A percentile compares a stretch with the other conserved stretches of the same genome.
Evolutionary conservation across 140 eudicot species (phyloP).

Genomic region (Erigeron philadelphicus): DNA sequence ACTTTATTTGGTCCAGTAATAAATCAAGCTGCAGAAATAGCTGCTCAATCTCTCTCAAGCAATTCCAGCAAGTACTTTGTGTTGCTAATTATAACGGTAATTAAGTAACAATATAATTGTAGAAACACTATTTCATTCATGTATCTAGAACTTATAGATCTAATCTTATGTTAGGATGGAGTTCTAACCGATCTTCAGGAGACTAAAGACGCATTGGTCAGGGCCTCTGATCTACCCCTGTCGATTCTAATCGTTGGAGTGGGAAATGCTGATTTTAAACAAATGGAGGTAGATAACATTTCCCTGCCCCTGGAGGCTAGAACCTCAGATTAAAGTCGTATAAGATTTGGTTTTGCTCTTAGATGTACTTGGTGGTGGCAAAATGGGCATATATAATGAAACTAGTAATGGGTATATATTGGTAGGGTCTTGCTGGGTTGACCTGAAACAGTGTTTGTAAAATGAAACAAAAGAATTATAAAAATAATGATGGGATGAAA

Average conservation of each 20-base stretch:
- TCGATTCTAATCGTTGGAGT: conserved; percentile 91
- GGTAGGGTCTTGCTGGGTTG: too few relatives aligned
- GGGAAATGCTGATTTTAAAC: conserved; percentile 77
- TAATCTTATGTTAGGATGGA: conserved; percentile 60
- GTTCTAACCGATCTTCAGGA: conserved; percentile 80
- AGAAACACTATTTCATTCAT: neutral
- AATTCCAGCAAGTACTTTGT: conserved; percentile 60
- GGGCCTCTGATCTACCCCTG: conserved; percentile 88
- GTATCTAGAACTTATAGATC: neutral
- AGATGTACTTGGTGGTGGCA: neutral
- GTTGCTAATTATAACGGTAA: conserved; percentile 87
- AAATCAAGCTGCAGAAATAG: conserved; percentile 79
- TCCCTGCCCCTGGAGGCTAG: neutral
- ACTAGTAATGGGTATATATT: too few relatives aligned
- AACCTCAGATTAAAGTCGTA: neutral
- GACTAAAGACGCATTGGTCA: conserved; percentile 78
- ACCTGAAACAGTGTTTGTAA: too few relatives aligned
- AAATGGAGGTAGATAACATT: conserved; percentile 65
- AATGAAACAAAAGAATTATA: too few relatives aligned
- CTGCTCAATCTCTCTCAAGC: conserved; percentile 57
- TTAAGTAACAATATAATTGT: neutral
- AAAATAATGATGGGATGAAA: too few relatives aligned
- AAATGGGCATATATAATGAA: neutral
- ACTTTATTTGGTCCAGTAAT: conserved; percentile 80
- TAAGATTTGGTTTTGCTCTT: neutral